Base-by-base conservation (phyloP, 73 alveolate species). In the Uronychia setigera region DNA sequence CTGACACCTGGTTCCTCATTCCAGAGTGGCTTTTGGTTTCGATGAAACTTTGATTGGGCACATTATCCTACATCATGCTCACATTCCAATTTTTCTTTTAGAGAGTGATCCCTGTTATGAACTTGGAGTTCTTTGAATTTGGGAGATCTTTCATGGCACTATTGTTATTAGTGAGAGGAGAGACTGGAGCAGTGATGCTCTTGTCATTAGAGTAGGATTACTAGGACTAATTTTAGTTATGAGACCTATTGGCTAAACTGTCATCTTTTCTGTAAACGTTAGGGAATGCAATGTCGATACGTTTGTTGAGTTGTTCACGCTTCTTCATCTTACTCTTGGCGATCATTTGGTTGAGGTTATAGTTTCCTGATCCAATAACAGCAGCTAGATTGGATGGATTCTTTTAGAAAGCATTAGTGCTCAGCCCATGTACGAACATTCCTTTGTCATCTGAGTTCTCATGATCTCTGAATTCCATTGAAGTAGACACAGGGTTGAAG, bases 111-210 rank as follows among this genome's bases (percentile, higher is more conserved):
- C 67, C 67, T 11, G 5, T 19, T 11, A 46, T 5, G 67, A 5
- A 46, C 19, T 5, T 46, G 5, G 67, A 46, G n/a, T 46, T 46
- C n/a, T 46, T 46, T 19, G 5, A 19, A 5, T 46, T 19, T 46
- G n/a, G n/a, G n/a, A n/a, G n/a, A n/a, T n/a, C n/a, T n/a, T n/a
- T n/a, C n/a, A n/a, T n/a, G n/a, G n/a, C n/a, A 5, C 67, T 46
- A 46, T 46, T 19, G 67, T 46, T 46, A 19, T 46, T 46, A 19
- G 67, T 46, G 19, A 46, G 67, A 11, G 67, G 67, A 46, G 67
- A 46, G 67, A 46, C 67, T 11, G 67, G 67, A 46, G 67, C 67
- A 46, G 67, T 46, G 67, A 46, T 46, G 67, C 67, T 46, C 67
- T 46, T 46, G 67, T 46, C 67, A 46, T 11, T 19, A 46, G 67